Conservation (phyloP, 2,329 filamentous ascomycete species). For the Elsinoe batatas region DNA sequence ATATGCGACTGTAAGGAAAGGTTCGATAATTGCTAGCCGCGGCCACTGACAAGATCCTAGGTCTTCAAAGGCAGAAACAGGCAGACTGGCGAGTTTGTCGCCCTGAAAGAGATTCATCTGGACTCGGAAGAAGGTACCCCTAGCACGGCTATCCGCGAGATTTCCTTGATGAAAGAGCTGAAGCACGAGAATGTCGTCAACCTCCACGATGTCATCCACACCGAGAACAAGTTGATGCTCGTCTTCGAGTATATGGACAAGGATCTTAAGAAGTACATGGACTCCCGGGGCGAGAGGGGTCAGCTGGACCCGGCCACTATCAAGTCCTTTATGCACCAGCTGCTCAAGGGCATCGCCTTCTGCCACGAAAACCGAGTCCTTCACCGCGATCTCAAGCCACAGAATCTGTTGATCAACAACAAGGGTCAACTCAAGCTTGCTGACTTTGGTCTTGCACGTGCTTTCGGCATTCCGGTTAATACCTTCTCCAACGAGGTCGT, state of each 20-base stretch:
- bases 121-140: conserved; percentile 97
- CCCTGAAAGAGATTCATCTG: conserved; percentile 96
- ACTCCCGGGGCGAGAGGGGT: conserved; percentile 78
- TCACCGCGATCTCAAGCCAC: conserved; percentile 90
- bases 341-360: conserved; percentile 90
- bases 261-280: conserved; percentile 98
- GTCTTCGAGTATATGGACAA: conserved; percentile 99
- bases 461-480: conserved; percentile 94
- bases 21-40: neutral
- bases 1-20: conserved; percentile 74
- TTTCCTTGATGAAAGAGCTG: conserved; percentile 97
- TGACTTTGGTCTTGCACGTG: conserved; percentile 86
- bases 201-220: conserved; percentile 97
- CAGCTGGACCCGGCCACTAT: conserved; percentile 82
- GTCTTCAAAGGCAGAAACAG: conserved; percentile 98
- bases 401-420: conserved; percentile 90
- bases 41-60: conserved; percentile 37
- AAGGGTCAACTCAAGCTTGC: conserved; percentile 86
- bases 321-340: conserved; percentile 98
- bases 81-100: conserved; percentile 92
- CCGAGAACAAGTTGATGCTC: conserved; percentile 98
- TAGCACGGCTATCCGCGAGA: conserved; percentile 94
- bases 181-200: conserved; percentile 98
- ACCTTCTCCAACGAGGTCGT: conserved; percentile 98
- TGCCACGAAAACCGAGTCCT: conserved; percentile 96